Evolutionary conservation across 345 rosid genomes (phyloP), one percentile per base, ranked within the genome.

Genomic region (Cardamine occulta): DNA sequence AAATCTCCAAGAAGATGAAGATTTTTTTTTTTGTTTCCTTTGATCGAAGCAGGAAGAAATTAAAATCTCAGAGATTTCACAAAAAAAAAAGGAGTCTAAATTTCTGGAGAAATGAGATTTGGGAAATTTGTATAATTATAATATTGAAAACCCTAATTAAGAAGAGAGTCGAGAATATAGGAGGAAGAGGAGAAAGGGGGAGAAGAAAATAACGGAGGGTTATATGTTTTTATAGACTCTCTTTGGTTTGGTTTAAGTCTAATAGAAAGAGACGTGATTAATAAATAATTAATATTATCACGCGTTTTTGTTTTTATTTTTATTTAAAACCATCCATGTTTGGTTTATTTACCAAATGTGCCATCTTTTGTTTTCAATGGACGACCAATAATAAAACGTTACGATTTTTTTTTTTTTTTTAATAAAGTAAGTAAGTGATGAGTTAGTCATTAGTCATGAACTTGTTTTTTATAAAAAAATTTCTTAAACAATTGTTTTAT

Each of bases 211-310:
- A 4, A 17, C 19, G 34, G 47, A 73, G 63, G 60, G 63, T 29
- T 63, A 39, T 52, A 54, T 44, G 56, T 73, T 53, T 73, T 73
- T 73, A 63, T 73, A 73, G 77, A 73, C 35, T 53, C 15, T 61
- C 47, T 70, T 19, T 12, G 57, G 23, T 68, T 66, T 15, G 18
- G 23, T 23, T 51, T 8, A 1, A 7, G 37, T 8, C 0, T 8
- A 13, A 5, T 26, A n/a, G 63, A 39, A 23, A 66, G 60, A 35
- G 48, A 52, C 26, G 39, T 68, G 75, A 21, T 59, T 60, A 18
- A 26, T 14, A 66, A 34, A 18, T 58, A 19, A 40, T 15, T 15
- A 67, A 35, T 48, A 26, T 15, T 8, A 66, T 13, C 23, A 44
- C 65, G 54, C 9, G 28, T 42, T 55, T 56, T 37, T 37, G 12